These are phyloP conservation scores for Cytidiella melzeri DNA, from an alignment of 768 basidiomycete genomes.

Conservation along the genomic window DNA sequence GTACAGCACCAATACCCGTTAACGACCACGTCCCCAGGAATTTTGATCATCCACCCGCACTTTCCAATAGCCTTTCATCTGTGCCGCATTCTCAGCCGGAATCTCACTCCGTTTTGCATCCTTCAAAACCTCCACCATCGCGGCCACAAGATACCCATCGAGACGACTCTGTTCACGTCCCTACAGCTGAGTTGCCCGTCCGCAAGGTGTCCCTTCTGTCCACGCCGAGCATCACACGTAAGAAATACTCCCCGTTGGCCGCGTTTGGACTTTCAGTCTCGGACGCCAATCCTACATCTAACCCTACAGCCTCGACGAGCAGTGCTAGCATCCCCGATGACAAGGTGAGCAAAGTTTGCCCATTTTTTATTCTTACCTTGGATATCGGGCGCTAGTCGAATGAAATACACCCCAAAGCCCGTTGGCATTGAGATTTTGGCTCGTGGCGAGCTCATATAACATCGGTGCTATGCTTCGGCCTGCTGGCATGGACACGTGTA, in stretches of 20 bases:
- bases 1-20: neutral
- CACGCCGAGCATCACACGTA: conserved; percentile 10
- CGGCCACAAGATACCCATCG: neutral
- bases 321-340: conserved; percentile 1
- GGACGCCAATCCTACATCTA: neutral
- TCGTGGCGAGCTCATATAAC: too few relatives aligned
- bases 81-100: too few relatives aligned
- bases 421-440: neutral
- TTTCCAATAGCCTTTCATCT: too few relatives aligned
- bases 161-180: neutral
- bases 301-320: conserved; percentile 1
- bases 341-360: conserved; percentile 4
- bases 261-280: conserved; percentile 10
- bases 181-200: neutral
- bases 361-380: neutral
- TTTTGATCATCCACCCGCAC: neutral
- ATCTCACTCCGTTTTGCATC: neutral
- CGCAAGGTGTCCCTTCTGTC: conserved; percentile 3
- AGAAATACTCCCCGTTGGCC: conserved; percentile 13
- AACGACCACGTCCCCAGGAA: neutral
- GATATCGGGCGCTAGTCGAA: neutral
- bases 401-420: neutral
- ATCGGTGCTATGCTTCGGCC: too few relatives aligned
- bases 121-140: neutral
- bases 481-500: neutral